phyloP scores from a whole-genome alignment of 2,329 filamentous ascomycete species.

The Fusarium algeriense region DNA sequence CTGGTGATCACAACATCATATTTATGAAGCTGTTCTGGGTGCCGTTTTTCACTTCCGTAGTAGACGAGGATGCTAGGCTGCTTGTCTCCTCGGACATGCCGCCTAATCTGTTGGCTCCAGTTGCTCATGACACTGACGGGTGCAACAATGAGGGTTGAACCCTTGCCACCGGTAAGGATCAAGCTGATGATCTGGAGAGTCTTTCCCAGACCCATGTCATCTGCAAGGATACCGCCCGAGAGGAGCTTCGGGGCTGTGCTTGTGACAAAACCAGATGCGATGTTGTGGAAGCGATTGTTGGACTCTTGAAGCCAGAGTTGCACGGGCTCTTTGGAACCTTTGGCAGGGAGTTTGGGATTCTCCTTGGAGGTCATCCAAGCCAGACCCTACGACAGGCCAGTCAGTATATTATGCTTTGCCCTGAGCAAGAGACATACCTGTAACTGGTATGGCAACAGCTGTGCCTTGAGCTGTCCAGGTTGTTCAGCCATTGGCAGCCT shows the following conservation, averaged over 20 bases:
- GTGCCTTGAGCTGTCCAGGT: conserved; percentile 72
- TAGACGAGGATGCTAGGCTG: conserved; percentile 78
- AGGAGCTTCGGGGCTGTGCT: conserved; percentile 70
- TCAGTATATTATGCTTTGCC: conserved; percentile 35
- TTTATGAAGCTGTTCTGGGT: conserved; percentile 67
- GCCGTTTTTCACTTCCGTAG: conserved; percentile 73
- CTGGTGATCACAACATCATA: conserved; percentile 87
- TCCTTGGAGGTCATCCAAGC: conserved; percentile 87
- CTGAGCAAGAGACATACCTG: conserved; percentile 56
- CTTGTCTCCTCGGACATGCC: conserved; percentile 75
- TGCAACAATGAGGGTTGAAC: conserved; percentile 81
- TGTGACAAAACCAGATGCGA: conserved; percentile 69
- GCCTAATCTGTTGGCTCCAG: conserved; percentile 83
- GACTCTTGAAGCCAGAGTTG: conserved; percentile 80
- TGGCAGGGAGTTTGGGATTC: conserved; percentile 71
- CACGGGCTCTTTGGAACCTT: conserved; percentile 69
- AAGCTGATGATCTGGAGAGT: conserved; percentile 88
- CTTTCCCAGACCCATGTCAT: conserved; percentile 94
- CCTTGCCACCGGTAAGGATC: conserved; percentile 69
- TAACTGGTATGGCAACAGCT: conserved; percentile 82
- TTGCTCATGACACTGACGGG: conserved; percentile 92
- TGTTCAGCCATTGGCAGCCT: conserved; percentile 79
- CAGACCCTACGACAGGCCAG: conserved; percentile 68
- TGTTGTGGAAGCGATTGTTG: conserved; percentile 71
- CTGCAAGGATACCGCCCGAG: conserved; percentile 84